Percentiles rank a stretch among this genome's conserved stretches.
Evolutionary conservation across 352 stramenopile genomes (phyloP).

Genomic region (Globisporangium solare): DNA sequence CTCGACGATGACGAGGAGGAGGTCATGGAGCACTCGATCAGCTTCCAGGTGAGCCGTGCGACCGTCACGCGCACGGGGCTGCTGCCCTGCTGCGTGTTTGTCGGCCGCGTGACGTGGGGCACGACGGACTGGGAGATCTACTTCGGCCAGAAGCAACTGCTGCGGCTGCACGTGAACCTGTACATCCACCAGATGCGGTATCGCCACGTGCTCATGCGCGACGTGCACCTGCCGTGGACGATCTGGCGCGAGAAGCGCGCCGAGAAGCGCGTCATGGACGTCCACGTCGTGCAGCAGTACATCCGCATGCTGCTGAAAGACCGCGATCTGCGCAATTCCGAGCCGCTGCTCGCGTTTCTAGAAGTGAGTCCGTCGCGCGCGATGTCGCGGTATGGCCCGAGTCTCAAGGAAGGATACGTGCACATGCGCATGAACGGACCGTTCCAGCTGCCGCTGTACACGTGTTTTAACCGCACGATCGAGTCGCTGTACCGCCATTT

Average conservation of each 20-base stretch:
- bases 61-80: constrained; percentile 62
- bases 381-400: constrained; percentile 70
- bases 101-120: constrained; percentile 72
- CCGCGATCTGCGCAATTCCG: constrained; percentile 64
- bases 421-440: constrained; percentile 88
- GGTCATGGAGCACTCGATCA: constrained; percentile 68
- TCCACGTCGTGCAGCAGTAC: constrained; percentile 73
- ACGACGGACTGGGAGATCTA: constrained; percentile 81
- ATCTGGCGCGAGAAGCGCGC: constrained; percentile 81
- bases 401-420: constrained; percentile 83
- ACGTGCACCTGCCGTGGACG: constrained; percentile 64
- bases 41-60: constrained; percentile 68
- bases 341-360: constrained; percentile 72
- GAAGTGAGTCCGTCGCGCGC: constrained; percentile 75
- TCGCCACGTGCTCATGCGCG: constrained; percentile 35
- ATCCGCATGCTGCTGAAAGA: constrained; percentile 60
- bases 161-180: constrained; percentile 69
- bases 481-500: constrained; percentile 79
- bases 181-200: constrained; percentile 47
- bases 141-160: constrained; percentile 82
- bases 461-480: constrained; percentile 81
- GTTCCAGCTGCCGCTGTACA: constrained; percentile 82
- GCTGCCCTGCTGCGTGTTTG: constrained; percentile 81
- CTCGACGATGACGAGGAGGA: constrained; percentile 51
- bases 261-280: constrained; percentile 58